Conservation (phyloP, 2,329 filamentous ascomycete genomes). For the Coleophoma crateriformis region DNA sequence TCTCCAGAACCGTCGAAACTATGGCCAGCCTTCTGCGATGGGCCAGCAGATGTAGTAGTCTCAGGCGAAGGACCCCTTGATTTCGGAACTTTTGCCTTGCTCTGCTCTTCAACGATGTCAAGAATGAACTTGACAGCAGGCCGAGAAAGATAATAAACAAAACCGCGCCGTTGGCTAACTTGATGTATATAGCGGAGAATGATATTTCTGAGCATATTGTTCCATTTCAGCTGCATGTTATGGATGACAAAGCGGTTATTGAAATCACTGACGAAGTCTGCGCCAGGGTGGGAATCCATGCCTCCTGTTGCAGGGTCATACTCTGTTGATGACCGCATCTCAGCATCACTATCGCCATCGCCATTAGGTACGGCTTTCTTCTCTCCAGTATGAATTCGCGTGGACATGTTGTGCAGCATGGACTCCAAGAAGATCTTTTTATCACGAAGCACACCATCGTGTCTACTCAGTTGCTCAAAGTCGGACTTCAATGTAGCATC, state of each 20-base stretch:
- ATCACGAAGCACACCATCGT: conserved; percentile 49
- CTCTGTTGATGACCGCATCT: conserved; percentile 18
- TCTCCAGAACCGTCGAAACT: conserved; percentile 42
- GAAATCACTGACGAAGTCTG: conserved; percentile 89
- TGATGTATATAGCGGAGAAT: conserved; percentile 97
- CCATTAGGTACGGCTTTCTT: conserved; percentile 19
- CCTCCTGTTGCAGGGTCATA: conserved; percentile 39
- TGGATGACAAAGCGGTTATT: conserved; percentile 98
- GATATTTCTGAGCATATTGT: conserved; percentile 91
- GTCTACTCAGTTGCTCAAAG: conserved; percentile 52
- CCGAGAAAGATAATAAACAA: conserved; percentile 95
- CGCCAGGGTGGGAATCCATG: conserved; percentile 64
- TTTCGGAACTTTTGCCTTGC: conserved; percentile 53
- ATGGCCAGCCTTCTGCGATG: conserved; percentile 11
- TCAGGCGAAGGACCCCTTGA: conserved; percentile 25
- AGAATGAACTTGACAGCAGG: conserved; percentile 96
- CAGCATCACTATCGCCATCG: conserved; percentile 29
- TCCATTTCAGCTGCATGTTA: conserved; percentile 98
- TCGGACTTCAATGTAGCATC: conserved; percentile 49
- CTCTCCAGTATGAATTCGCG: conserved; percentile 20
- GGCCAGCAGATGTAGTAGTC: conserved; percentile 16
- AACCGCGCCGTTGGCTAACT: conserved; percentile 90
- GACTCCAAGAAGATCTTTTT: conserved; percentile 54
- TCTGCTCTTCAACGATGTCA: conserved; percentile 93
- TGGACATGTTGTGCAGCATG: conserved; percentile 37